Base-by-base conservation (phyloP, 768 basidiomycete species). In the Leucocoprinus birnbaumii region DNA sequence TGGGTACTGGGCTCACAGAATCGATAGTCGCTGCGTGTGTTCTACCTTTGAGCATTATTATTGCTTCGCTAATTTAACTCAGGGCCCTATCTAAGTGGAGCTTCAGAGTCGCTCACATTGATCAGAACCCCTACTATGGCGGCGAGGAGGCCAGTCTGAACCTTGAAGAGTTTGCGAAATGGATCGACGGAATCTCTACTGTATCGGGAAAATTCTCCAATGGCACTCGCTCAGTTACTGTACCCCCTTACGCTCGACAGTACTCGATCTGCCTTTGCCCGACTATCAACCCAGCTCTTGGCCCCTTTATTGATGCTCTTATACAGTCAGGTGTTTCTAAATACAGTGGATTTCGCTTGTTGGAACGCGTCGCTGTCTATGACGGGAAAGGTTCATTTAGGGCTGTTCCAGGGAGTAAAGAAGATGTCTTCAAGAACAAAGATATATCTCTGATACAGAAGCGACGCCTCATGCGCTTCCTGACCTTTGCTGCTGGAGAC, bases 71-170 rank as follows among this genome's bases (percentile, higher is more conserved):
- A 45, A 51, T 58, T 26, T 58, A 46, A 50, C 58, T 57, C 69
- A 98, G 95, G 40, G 87, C 95, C 0, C 81, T 98, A 42, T 85
- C 95, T 0, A 94, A 93, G 69, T 84, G 90, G 47, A 93, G 94
- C 42, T 85, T 88, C 69, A 88, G 82, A 57, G 86, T 98, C 24
- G 91, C 90, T 0, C 96, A 98, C 61, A 71, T 98, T 58, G 96
- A 98, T 67, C 70, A 76, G 16, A 90, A 94, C 60, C 66, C 81
- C 0, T 91, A 93, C 67, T 98, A 98, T 62, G 96, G 95, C 43
- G 86, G 79, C 13, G 75, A 85, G 45, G 84, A 94, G 66, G 93
- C 95, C 0, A 88, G 85, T 22, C 68, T 98, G 24, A 86, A 89
- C 0, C 73, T 95, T 1, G 84, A 91, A 53, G 96, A 98, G 65